Base-by-base conservation (phyloP, 2,329 filamentous ascomycete genomes). In the Magnaporthales sp. region DNA sequence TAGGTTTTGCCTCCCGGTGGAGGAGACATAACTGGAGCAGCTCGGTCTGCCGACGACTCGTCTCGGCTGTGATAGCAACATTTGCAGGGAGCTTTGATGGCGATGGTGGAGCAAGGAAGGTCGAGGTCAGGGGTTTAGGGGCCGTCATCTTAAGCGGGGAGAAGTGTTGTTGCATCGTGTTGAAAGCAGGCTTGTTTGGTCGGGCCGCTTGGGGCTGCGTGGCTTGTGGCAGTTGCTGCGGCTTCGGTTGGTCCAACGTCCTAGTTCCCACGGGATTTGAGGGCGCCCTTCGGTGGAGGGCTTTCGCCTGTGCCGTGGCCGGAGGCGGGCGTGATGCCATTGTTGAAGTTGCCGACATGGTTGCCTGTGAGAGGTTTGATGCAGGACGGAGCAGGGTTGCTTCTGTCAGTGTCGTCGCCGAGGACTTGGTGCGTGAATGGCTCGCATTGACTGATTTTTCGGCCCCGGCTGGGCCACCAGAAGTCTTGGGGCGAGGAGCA, bases 151-250 rank as follows among this genome's bases (percentile, higher is more conserved):
- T 89, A 61, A 84, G 84, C 0, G 89, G 88, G 30, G 86, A 88
- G 77, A 85, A 90, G 76, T 90, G 86, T 70, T 90, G 87, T 70
- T 90, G 87, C 54, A 86, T 81, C 0, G 84, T 89, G 63, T 80
- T 84, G 75, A 90, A 90, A 62, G 82, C 78, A 0, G 86, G 85
- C 9, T 83, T 82, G 29, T 78, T 38, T 61, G n/a, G 29, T 26
- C 38, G 27, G 27, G 66, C 38, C 6, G 68, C 31, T 22, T 32
- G 19, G 11, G 61, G 56, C 19, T 65, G 67, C 11, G 11, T 19
- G 22, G 67, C 62, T 32, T 65, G 62, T 24, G 54, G 11, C 26
- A 13, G 62, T 60, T 27, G 67, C 58, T 30, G 65, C 54, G 30
- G 66, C 29, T 61, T 58, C 19, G 30, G 65, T 56, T 66, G 30